Base-by-base conservation (phyloP, 805 yeast species). In the Zygosaccharomyces rouxii region DNA sequence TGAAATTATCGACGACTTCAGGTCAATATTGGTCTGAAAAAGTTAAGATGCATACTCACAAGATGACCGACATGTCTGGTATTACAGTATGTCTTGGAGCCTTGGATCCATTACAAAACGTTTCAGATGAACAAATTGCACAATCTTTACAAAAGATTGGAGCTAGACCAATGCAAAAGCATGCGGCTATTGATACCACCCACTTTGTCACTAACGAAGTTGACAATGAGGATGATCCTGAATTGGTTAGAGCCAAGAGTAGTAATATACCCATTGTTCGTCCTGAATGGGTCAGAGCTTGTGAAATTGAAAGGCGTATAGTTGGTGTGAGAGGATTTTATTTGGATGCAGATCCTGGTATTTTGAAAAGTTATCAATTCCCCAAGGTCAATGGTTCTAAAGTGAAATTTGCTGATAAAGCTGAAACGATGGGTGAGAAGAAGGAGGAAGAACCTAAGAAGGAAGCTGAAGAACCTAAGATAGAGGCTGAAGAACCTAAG, bases 231-330 rank as follows among this genome's bases (percentile, higher is more conserved):
- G 60, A 56, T 28, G 68, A 65, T 52, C 59, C 53, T 18, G 90
- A 87, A 66, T 86, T 79, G 71, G 74, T 81, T 53, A 84, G 81
- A 63, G 99, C 98, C 1, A 75, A 77, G 52, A 89, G 84, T 46
- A 79, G 81, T 71, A 94, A 89, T 63, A 89, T 94, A 48, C 99
- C 99, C 2, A 79, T 94, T 35, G 90, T 94, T 23, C 79, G 96
- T 66, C 98, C 99, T 0, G 97, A 94, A 65, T 94, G 98, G 98
- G 72, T 94, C 49, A 84, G 86, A 67, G 97, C 97, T 0, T 94
- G 98, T 71, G 95, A 87, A 58, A 67, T 76, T 38, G 97, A 90
- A 62, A 80, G 94, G 57, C 72, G 96, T 60, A 83, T 94, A 48
- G 95, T 90, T 38, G 97, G 98, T 23, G 99, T 94, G 13, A 77